Evolutionary conservation across 768 basidiomycete genomes (phyloP).

Genomic region (Mycena rebaudengoi): DNA sequence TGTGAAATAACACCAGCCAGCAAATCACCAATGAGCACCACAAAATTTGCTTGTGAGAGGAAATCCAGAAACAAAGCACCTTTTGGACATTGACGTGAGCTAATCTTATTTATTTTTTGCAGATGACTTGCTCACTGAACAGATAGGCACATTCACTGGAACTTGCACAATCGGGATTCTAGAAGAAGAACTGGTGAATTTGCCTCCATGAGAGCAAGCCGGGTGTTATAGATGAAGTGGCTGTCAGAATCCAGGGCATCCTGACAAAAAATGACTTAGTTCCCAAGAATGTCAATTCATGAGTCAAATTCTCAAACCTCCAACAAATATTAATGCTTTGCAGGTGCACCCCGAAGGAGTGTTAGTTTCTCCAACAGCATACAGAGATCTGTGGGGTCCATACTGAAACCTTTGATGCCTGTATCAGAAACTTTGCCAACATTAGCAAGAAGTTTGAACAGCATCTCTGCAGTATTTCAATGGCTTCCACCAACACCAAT

Average conservation of each 20-base stretch:
- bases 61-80: no score
- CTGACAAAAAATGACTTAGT: neutral
- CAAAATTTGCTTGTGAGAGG: no score
- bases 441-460: neutral
- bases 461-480: neutral
- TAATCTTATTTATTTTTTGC: no score
- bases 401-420: neutral
- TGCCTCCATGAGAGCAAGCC: neutral
- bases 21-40: no score
- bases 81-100: no score
- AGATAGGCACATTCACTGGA: no score
- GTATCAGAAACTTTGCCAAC: neutral
- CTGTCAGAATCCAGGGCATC: neutral
- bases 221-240: neutral
- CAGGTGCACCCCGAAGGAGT: neutral
- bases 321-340: neutral
- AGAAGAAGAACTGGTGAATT: neutral
- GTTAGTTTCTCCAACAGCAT: neutral
- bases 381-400: neutral
- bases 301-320: neutral
- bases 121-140: no score
- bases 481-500: neutral
- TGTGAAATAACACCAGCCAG: no score
- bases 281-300: neutral
- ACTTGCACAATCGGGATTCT: no score